A percentile compares a stretch with the other conserved stretches of the same genome.
Evolutionary conservation across 2,329 filamentous ascomycete genomes (phyloP).

Genomic region (Ophiostoma novo-ulmi): DNA sequence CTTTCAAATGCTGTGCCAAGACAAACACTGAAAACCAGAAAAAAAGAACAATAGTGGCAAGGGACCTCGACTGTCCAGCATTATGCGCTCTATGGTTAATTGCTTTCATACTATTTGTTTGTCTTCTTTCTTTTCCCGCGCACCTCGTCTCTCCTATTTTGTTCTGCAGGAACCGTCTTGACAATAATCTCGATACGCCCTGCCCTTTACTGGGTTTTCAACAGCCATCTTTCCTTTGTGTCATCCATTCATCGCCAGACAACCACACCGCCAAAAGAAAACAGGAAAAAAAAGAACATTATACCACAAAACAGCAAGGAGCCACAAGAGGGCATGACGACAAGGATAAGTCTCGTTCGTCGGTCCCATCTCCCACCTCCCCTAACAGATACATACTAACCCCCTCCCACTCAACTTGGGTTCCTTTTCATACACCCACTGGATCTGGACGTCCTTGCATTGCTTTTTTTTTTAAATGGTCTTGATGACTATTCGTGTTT

Average conservation of each 20-base stretch:
- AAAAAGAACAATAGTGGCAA: background rate
- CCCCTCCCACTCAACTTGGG: background rate
- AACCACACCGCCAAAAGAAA: background rate
- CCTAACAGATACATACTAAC: background rate
- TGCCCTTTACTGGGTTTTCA: constrained; percentile 5
- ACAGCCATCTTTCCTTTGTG: constrained; percentile 1
- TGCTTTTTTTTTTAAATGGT: background rate
- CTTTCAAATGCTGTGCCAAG: background rate
- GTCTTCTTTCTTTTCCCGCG: background rate
- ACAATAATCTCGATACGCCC: constrained; percentile 3
- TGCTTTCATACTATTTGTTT: background rate
- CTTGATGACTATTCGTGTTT: constrained; percentile 12
- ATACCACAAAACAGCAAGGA: background rate
- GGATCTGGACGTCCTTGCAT: constrained; percentile 16
- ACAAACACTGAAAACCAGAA: background rate
- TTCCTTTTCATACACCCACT: background rate
- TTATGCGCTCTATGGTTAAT: background rate
- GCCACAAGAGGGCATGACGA: constrained; percentile 2
- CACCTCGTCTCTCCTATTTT: background rate
- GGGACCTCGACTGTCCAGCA: background rate
- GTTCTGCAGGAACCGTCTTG: background rate
- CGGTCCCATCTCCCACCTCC: background rate
- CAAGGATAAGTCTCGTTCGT: background rate
- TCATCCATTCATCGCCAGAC: background rate
- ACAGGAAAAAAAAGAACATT: background rate